A percentile compares a stretch with the other conserved stretches of the same genome.
These are phyloP conservation scores for Annulohypoxylon nitens DNA, from an alignment of 495 filamentous ascomycete species.

Conservation along the genomic window DNA sequence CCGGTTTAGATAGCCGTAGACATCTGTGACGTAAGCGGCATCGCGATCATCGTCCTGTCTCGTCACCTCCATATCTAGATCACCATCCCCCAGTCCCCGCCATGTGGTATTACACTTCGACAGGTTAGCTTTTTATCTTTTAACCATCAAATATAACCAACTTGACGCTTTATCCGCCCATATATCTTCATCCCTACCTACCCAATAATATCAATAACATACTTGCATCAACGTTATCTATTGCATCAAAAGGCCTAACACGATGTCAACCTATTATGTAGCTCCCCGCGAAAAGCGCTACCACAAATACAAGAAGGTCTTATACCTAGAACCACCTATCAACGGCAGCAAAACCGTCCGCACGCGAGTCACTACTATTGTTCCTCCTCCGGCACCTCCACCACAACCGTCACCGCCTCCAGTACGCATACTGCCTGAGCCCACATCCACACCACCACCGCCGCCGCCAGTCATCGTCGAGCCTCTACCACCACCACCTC, in stretches of 20 bases:
- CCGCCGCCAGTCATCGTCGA: constrained; percentile 40
- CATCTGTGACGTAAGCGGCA: constrained; percentile 41
- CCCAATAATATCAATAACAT: constrained; percentile 32
- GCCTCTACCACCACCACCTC: constrained; percentile 40
- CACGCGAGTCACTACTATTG: constrained; percentile 58
- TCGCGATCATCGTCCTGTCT: constrained; percentile 21
- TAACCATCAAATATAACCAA: background rate
- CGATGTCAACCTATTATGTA: constrained; percentile 49
- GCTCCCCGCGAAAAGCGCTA: constrained; percentile 49
- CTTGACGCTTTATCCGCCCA: constrained; percentile 19
- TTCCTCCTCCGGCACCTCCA: constrained; percentile 52
- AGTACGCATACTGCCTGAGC: constrained; percentile 9
- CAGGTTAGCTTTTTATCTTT: constrained; percentile 44
- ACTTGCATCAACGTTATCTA: constrained; percentile 1
- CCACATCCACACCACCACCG: constrained; percentile 42
- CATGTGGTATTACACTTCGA: constrained; percentile 50
- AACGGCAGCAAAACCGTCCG: constrained; percentile 56
- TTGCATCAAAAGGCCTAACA: constrained; percentile 38
- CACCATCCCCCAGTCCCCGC: constrained; percentile 24
- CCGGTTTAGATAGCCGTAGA: constrained; percentile 47
- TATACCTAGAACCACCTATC: constrained; percentile 60
- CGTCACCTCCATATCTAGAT: constrained; percentile 30
- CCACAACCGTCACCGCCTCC: constrained; percentile 47
- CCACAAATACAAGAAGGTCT: constrained; percentile 58
- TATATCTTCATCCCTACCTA: constrained; percentile 2